These are phyloP conservation scores for Suhomyces chickasaworum DNA, from an alignment of 1,139 yeast genomes.

Conservation along the genomic window DNA sequence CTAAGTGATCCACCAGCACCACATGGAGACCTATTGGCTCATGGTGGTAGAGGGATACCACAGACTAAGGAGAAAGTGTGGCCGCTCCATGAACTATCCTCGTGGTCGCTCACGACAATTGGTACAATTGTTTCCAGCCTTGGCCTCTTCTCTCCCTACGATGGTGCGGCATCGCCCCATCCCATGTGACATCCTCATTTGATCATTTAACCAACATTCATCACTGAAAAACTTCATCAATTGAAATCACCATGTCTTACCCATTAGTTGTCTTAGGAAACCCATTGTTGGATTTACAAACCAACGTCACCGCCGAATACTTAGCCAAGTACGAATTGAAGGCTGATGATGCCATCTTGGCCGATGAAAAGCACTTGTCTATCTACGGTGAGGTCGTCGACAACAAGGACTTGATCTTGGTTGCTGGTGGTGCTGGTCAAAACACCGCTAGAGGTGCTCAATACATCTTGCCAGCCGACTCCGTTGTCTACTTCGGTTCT, in stretches of 20 bases:
- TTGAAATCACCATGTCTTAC: constrained; percentile 34
- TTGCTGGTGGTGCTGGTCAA: constrained; percentile 99
- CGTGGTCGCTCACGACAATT: too few species aligned
- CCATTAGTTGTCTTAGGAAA: constrained; percentile 53
- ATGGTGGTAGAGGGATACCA: too few species aligned
- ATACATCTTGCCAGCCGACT: constrained; percentile 75
- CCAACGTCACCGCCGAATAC: constrained; percentile 68
- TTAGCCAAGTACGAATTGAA: constrained; percentile 80
- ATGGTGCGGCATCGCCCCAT: neutral
- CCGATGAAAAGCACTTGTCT: constrained; percentile 84
- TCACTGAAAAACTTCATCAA: neutral
- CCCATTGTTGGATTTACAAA: constrained; percentile 88
- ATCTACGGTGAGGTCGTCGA: constrained; percentile 77
- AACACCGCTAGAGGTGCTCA: constrained; percentile 99
- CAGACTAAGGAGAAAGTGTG: too few species aligned
- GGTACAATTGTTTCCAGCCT: neutral
- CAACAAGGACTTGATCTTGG: constrained; percentile 61
- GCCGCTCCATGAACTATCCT: too few species aligned
- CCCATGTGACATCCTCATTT: constrained; percentile 1
- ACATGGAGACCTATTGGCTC: too few species aligned
- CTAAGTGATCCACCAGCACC: too few species aligned
- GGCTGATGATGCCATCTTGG: constrained; percentile 92
- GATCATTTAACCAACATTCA: neutral
- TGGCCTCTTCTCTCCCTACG: neutral
- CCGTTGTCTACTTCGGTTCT: constrained; percentile 93